phyloP scores from a whole-genome alignment of 2,329 filamentous ascomycete genomes.

The Calycina herbarum region DNA sequence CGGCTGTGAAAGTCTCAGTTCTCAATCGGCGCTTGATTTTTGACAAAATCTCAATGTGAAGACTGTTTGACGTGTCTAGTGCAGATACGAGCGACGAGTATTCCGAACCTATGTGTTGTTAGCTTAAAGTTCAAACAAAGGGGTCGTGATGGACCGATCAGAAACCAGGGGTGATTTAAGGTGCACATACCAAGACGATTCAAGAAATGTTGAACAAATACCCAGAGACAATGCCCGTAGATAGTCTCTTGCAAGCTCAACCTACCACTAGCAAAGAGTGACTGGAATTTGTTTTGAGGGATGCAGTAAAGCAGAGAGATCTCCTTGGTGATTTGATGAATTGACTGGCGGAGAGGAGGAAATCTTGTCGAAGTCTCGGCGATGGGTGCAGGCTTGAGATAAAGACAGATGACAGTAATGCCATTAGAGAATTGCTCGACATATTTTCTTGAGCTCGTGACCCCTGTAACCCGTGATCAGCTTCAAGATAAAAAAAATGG shows the following conservation, averaged over 20 bases:
- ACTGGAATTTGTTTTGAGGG: slow-evolving; percentile 94
- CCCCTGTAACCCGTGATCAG: slow-evolving; percentile 64
- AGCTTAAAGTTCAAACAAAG: slow-evolving; percentile 3
- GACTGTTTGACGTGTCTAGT: slow-evolving; percentile 76
- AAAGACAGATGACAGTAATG: slow-evolving; percentile 94
- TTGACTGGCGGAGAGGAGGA: slow-evolving; percentile 88
- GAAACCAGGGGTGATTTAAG: slow-evolving; percentile 17
- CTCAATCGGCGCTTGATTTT: slow-evolving; percentile 95
- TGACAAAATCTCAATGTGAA: slow-evolving; percentile 78
- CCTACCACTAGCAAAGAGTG: slow-evolving; percentile 79
- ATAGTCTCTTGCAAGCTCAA: slow-evolving; percentile 95
- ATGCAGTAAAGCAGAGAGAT: slow-evolving; percentile 96
- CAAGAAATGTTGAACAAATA: slow-evolving; percentile 96
- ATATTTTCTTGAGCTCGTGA: slow-evolving; percentile 95
- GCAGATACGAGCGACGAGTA: slow-evolving; percentile 84
- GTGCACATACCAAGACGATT: slow-evolving; percentile 70
- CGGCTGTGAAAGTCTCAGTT: slow-evolving; percentile 95
- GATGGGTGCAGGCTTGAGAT: slow-evolving; percentile 72
- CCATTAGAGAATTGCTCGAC: slow-evolving; percentile 99
- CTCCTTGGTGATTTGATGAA: slow-evolving; percentile 99
- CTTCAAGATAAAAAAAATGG: neutral
- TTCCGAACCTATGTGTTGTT: slow-evolving; percentile 58
- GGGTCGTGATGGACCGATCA: neutral
- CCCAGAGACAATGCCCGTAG: slow-evolving; percentile 96
- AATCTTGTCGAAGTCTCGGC: slow-evolving; percentile 55